Evolutionary conservation across 805 yeast species (phyloP), one percentile per base, ranked within the genome.

Genomic region (Maudiozyma bulderi): DNA sequence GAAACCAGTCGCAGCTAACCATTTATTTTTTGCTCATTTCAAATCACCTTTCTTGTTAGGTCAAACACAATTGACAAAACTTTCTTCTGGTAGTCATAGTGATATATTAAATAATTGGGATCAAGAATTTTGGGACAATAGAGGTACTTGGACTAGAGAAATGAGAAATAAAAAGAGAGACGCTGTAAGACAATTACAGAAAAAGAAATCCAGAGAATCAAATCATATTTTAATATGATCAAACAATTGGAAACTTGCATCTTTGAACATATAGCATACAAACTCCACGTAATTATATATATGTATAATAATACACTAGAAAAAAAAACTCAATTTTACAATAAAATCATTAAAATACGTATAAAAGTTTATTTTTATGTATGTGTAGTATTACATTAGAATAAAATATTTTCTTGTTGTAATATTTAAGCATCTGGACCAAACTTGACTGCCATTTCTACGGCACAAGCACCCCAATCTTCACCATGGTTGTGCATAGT

Each of bases 401-500:
- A 20, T 20, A 20, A 20, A 20, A 20, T 20, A 20, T 20, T 20
- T 20, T 20, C 26, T 20, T 20, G 4, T 20, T 3, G 26, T 20
- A 20, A 20, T 20, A 20, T 13, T 13, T 35, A 48, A 37, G 55
- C 58, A 43, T 50, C 50, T 46, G 56, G 54, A 32, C 65, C 64
- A 50, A 66, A 78, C 57, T 79, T 79, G 13, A 62, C 46, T 4
- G 78, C 83, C 98, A 93, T 91, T 72, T 91, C 99, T 30, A 93
- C 96, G 13, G 99, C 99, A 48, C 97, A 96, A 35, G 95, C 90
- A 57, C 95, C 99, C 99, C 99, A 91, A 67, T 93, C 99, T 62
- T 78, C 87, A 55, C 99, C 99, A 62, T 93, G 99, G 73, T 91
- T 91, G 68, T 93, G 98, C 81, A 82, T 78, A 15, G 65, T 53